These are phyloP conservation scores for Xylaria grammica DNA, from an alignment of 495 filamentous ascomycete genomes.

Conservation along the genomic window DNA sequence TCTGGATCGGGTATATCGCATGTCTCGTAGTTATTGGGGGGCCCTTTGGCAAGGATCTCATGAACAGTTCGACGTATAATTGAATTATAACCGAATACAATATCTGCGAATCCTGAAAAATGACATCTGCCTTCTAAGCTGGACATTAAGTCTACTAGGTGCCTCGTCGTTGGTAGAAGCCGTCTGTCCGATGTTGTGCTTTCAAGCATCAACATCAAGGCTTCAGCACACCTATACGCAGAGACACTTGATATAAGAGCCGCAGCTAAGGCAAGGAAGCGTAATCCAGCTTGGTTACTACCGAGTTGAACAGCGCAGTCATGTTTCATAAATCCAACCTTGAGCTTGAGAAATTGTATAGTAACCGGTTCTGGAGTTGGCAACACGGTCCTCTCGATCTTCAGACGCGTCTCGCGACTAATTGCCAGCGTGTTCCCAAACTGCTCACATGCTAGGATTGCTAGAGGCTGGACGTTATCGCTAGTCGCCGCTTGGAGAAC, in stretches of 20 bases:
- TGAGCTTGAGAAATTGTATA: slow-evolving; percentile 21
- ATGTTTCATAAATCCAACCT: slow-evolving; percentile 22
- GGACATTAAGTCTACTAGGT: not conserved
- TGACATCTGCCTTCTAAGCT: slow-evolving; percentile 1
- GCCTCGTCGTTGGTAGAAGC: slow-evolving; percentile 2
- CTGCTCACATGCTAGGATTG: slow-evolving; percentile 25
- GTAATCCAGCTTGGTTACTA: slow-evolving; percentile 25
- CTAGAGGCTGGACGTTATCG: slow-evolving; percentile 27
- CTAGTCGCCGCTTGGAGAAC: slow-evolving; percentile 24
- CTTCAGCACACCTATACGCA: not conserved
- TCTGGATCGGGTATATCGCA: not conserved
- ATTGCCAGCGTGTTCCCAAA: slow-evolving; percentile 27
- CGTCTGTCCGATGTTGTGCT: not conserved
- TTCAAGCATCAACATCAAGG: slow-evolving; percentile 1
- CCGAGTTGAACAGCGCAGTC: slow-evolving; percentile 29
- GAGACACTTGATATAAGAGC: not conserved
- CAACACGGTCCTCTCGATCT: slow-evolving; percentile 18
- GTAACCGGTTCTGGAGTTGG: slow-evolving; percentile 11
- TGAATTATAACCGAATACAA: not conserved
- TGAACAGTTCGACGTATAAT: not conserved
- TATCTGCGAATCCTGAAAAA: not conserved
- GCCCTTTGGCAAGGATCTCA: not conserved
- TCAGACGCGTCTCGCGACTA: slow-evolving; percentile 19
- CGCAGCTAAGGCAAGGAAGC: slow-evolving; percentile 27
- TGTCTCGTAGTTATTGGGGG: not conserved